These are phyloP conservation scores for Sordariomycetes sp. DNA, from an alignment of 2,329 filamentous ascomycete species.

Conservation along the genomic window DNA sequence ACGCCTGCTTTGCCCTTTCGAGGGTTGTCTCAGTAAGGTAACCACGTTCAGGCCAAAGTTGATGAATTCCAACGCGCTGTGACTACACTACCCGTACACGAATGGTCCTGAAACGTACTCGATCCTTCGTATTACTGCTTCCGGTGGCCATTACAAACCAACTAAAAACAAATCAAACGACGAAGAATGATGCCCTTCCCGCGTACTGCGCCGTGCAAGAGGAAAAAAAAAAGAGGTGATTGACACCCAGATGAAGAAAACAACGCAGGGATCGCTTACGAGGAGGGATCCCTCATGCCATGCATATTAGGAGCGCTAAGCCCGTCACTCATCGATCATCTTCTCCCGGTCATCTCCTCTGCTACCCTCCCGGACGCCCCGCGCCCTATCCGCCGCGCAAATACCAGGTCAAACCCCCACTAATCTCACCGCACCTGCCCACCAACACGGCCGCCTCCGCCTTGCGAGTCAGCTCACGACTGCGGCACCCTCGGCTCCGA, in stretches of 20 bases:
- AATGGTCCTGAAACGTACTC: background rate
- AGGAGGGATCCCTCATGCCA: background rate
- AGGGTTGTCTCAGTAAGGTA: too few species aligned
- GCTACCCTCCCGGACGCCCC: background rate
- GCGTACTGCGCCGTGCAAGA: background rate
- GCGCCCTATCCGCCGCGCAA: background rate
- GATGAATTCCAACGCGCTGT: background rate
- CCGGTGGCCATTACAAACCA: background rate
- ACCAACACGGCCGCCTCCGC: too few species aligned
- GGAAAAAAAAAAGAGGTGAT: background rate
- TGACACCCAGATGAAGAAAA: conserved; percentile 1
- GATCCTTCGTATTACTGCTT: background rate
- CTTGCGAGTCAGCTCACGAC: too few species aligned
- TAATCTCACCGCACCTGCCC: too few species aligned
- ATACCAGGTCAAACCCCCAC: background rate
- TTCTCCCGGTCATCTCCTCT: background rate
- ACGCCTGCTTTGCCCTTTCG: too few species aligned
- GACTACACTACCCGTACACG: background rate
- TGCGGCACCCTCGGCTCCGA: conserved; percentile 13
- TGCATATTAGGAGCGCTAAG: background rate
- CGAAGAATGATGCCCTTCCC: background rate
- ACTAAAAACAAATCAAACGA: too few species aligned
- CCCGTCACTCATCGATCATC: background rate
- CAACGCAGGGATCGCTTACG: background rate
- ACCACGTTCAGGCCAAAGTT: background rate